A percentile compares a stretch with the other conserved stretches of the same genome.
These are phyloP conservation scores for Westerdykella sp. DNA, from an alignment of 2,329 filamentous ascomycete genomes.

Conservation along the genomic window DNA sequence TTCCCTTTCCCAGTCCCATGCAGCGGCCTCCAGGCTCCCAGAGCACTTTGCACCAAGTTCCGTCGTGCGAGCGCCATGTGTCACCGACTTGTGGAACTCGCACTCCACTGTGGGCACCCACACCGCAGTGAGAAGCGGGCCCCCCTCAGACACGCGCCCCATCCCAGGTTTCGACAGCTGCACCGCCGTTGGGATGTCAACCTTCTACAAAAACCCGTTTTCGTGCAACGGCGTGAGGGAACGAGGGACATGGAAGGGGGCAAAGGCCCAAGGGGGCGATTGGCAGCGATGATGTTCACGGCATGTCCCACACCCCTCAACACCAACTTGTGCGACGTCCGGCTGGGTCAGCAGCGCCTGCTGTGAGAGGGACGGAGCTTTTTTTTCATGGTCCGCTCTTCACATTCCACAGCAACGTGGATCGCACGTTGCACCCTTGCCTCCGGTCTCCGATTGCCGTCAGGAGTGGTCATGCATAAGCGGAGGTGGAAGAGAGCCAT, in stretches of 20 bases:
- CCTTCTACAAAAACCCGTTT: constrained; percentile 20
- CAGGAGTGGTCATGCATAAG: neutral
- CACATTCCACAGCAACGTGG: constrained; percentile 25
- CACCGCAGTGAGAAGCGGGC: neutral
- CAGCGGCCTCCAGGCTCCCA: constrained; percentile 10
- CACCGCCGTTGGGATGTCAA: constrained; percentile 22
- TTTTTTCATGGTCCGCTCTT: constrained; percentile 6
- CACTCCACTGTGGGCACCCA: neutral
- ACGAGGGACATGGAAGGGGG: no score
- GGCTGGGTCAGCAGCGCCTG: constrained; percentile 2
- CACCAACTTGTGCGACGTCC: neutral
- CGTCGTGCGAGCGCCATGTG: no score
- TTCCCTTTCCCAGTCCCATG: constrained; percentile 3
- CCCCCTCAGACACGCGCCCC: constrained; percentile 10
- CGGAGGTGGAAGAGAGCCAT: no score
- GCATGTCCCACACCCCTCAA: constrained; percentile 3
- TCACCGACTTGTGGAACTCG: no score
- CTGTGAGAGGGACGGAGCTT: constrained; percentile 24
- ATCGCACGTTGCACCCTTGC: constrained; percentile 34
- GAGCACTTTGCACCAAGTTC: constrained; percentile 1
- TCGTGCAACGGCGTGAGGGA: constrained; percentile 18
- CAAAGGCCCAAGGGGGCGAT: no score
- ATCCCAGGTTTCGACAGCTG: constrained; percentile 19
- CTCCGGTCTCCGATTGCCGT: constrained; percentile 3
- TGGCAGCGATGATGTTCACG: no score